Conservation (phyloP, 768 basidiomycete genomes). For the Tricholoma furcatifolium region DNA sequence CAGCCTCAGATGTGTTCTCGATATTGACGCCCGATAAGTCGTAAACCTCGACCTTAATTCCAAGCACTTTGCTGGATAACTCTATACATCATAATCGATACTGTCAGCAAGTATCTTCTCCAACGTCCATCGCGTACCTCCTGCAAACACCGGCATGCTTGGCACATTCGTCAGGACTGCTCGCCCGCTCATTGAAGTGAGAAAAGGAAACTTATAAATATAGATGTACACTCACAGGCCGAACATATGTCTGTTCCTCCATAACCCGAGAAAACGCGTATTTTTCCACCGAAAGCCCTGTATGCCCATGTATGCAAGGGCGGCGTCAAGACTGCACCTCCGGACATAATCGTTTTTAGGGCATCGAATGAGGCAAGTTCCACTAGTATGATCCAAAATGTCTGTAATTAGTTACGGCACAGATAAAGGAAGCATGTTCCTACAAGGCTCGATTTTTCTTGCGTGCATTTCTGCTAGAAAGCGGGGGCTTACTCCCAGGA, state of each 20-base stretch:
- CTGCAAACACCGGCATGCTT: slow-evolving; percentile 55
- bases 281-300: slow-evolving; percentile 49
- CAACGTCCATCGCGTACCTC: slow-evolving; percentile 43
- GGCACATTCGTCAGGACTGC: slow-evolving; percentile 51
- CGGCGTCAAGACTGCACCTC: slow-evolving; percentile 61
- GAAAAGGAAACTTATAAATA: not conserved
- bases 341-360: slow-evolving; percentile 49
- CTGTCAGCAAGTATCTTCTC: not conserved
- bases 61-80: slow-evolving; percentile 57
- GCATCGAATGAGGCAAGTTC: slow-evolving; percentile 51
- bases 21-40: slow-evolving; percentile 52
- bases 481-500: slow-evolving; percentile 53
- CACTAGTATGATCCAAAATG: slow-evolving; percentile 34
- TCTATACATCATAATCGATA: too few relatives aligned
- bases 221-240: slow-evolving; percentile 43
- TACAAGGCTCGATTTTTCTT: slow-evolving; percentile 49
- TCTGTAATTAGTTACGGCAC: not conserved
- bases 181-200: not conserved
- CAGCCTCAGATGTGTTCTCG: slow-evolving; percentile 40
- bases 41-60: slow-evolving; percentile 61
- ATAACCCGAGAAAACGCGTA: slow-evolving; percentile 51
- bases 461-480: slow-evolving; percentile 62
- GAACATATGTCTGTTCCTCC: slow-evolving; percentile 72
- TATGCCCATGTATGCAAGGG: slow-evolving; percentile 65
- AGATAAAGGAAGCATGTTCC: slow-evolving; percentile 36